Evolutionary conservation across 2,329 filamentous ascomycete genomes (phyloP), one percentile per base, ranked within the genome.

Genomic region (Fusarium musae): DNA sequence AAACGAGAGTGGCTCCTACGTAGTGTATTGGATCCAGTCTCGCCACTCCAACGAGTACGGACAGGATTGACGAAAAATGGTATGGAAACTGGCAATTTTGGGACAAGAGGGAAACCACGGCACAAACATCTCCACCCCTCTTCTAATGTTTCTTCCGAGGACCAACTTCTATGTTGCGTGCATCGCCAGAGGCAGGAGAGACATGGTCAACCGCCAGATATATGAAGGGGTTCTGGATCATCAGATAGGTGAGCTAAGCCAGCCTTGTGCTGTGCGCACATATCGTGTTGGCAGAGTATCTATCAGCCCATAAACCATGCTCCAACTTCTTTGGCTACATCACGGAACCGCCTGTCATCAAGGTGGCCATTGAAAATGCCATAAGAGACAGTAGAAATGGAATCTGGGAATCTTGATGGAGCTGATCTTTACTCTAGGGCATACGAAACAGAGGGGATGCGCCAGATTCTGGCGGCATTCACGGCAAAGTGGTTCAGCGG

Each of bases 361-460:
- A 7, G 12, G 9, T 46, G 9, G 12, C 17, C 3, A 46, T 15
- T 21, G 26, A 46, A 46, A 5, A 46, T 5, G 26, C 26, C 17
- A 15, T 10, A 4, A 28, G 12, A 3, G 17, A 28, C 3, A 28
- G 26, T 26, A 46, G 44, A n/a, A 30, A 6, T 3, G 0, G 2
- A n/a, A 5, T 5, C 0, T 8, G 19, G 44, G 3, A 16, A 30
- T n/a, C 1, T 5, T 8, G 0, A 47, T 0, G 30, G 0, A 6
- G 26, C 6, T 3, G 6, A n/a, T 6, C 26, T 47, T 11, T 16
- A 9, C 9, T 30, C 44, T 3, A 30, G 13, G 3, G 46, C 3
- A 0, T 49, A 30, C 3, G 28, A 30, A 1, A 11, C 46, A 12
- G 28, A 30, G 28, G 28, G 28, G 7, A 32, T 30, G 46, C 28